Percentiles rank a stretch among this genome's conserved stretches.
Evolutionary conservation across 2,329 filamentous ascomycete genomes (phyloP).

Genomic region (Incumbomyces delicatus): DNA sequence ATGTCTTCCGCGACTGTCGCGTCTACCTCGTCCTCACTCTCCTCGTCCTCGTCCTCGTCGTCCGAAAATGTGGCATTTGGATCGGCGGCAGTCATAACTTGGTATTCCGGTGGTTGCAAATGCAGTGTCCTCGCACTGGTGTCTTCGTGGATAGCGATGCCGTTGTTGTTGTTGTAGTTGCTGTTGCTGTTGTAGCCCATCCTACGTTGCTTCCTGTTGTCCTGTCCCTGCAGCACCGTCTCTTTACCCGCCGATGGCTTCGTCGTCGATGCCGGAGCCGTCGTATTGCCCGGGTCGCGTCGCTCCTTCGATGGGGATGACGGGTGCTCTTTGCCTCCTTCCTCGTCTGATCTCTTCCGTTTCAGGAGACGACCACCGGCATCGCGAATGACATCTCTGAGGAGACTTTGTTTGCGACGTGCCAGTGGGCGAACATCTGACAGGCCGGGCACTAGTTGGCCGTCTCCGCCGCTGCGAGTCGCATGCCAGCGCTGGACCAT

Average conservation of each 20-base stretch:
- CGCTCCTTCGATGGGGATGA: slow-evolving; percentile 2
- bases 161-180: too few species aligned
- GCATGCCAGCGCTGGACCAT: background rate
- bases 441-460: background rate
- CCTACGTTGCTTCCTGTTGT: background rate
- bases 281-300: background rate
- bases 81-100: slow-evolving; percentile 13
- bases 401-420: background rate
- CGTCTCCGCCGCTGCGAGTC: background rate
- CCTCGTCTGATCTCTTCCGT: slow-evolving; percentile 2
- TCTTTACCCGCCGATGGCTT: slow-evolving; percentile 1
- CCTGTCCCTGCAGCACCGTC: slow-evolving; percentile 11
- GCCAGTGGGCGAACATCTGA: background rate
- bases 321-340: background rate
- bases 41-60: slow-evolving; percentile 25
- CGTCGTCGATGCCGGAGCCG: background rate
- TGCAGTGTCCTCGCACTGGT: slow-evolving; percentile 1
- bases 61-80: slow-evolving; percentile 26
- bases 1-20: slow-evolving; percentile 70
- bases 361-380: slow-evolving; percentile 3
- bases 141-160: slow-evolving; percentile 19
- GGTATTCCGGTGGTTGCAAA: slow-evolving; percentile 4
- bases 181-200: slow-evolving; percentile 14
- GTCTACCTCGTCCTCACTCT: slow-evolving; percentile 32
- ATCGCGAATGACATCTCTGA: slow-evolving; percentile 1